Conservation (phyloP, 257 asterid genomes). For the Oldenlandia corymbosa region DNA sequence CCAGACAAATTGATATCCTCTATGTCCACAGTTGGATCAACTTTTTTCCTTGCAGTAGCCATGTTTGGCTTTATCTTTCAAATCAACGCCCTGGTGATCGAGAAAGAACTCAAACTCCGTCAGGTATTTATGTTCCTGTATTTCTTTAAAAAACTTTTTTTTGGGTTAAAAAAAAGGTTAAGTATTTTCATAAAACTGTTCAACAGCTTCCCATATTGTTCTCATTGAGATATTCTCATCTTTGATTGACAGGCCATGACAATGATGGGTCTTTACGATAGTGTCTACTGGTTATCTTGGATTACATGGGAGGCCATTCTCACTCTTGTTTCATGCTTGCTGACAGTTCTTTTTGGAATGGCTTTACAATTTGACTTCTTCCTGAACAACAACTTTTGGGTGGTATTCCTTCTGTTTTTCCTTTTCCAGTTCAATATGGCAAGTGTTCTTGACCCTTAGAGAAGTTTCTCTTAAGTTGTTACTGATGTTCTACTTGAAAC, state of each 20-base stretch:
- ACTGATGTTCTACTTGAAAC: not conserved
- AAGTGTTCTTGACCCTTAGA: conserved; percentile 19
- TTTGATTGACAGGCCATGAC: conserved; percentile 68
- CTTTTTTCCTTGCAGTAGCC: conserved; percentile 83
- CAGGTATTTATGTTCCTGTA: conserved; percentile 54
- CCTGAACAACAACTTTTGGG: conserved; percentile 61
- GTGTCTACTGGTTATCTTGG: conserved; percentile 96
- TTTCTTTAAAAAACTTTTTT: no score
- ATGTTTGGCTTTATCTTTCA: conserved; percentile 92
- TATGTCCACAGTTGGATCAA: conserved; percentile 63
- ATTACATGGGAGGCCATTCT: conserved; percentile 81
- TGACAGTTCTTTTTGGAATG: conserved; percentile 86
- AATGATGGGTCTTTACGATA: conserved; percentile 94
- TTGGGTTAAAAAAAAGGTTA: no score
- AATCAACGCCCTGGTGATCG: conserved; percentile 61
- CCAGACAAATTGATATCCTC: conserved; percentile 57
- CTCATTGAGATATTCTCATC: conserved; percentile 11
- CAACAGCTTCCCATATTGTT: conserved; percentile 9
- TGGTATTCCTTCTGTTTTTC: conserved; percentile 70
- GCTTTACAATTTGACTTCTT: conserved; percentile 88
- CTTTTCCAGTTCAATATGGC: conserved; percentile 89
- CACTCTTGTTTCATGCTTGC: conserved; percentile 56
- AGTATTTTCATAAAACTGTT: conserved; percentile 9
- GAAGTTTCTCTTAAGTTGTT: conserved; percentile 3
- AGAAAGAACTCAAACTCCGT: conserved; percentile 93